phyloP scores from a whole-genome alignment of 495 filamentous ascomycete species.

The Chaetomium tenue region DNA sequence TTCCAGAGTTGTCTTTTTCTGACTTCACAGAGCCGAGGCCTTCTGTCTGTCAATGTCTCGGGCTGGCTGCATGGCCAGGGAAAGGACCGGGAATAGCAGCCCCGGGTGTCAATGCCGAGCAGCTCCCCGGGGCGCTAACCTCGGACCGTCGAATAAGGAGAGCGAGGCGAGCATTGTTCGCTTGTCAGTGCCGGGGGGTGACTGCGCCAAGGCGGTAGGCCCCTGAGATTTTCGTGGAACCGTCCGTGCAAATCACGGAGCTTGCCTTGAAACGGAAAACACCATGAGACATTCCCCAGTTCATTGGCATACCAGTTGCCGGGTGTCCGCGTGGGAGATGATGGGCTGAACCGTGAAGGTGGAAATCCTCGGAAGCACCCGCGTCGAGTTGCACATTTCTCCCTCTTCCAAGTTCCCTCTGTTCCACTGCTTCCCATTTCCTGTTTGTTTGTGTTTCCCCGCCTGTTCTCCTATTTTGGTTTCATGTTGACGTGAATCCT shows the following conservation, averaged over 20 bases:
- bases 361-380: not conserved
- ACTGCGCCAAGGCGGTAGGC: not conserved
- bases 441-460: no score
- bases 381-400: not conserved
- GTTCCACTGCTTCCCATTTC: no score
- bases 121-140: no score
- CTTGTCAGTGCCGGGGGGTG: not conserved
- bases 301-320: not conserved
- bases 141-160: no score
- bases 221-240: not conserved
- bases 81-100: no score
- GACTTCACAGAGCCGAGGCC: no score
- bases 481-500: not conserved
- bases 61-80: no score
- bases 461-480: not conserved
- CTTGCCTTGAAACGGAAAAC: conserved; percentile 1
- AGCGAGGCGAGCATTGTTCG: no score
- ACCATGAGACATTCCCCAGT: not conserved
- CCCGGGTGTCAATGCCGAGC: no score
- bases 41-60: no score
- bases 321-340: not conserved
- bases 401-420: not conserved
- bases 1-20: no score
- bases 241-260: not conserved
- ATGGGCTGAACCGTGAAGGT: not conserved